Evolutionary conservation across 768 basidiomycete genomes (phyloP).

Genomic region (Postia placenta): DNA sequence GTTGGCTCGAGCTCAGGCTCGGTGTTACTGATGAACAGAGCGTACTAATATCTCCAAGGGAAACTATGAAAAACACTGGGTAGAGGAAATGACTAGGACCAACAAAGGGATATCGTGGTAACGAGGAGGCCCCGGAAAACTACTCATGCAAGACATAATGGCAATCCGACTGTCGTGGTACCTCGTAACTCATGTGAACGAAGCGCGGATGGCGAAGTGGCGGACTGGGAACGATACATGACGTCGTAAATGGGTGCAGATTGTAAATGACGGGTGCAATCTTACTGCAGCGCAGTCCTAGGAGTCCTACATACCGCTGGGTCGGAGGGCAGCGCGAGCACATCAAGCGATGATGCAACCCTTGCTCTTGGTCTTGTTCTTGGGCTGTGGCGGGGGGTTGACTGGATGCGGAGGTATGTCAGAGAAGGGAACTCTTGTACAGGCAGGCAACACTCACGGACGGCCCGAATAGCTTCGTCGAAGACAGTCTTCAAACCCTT

Average conservation of each 20-base stretch:
- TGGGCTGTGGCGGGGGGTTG: constrained; percentile 59
- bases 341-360: constrained; percentile 71
- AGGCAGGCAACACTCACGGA: constrained; percentile 54
- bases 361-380: constrained; percentile 46
- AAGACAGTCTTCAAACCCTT: constrained; percentile 99
- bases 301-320: background rate
- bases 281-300: constrained; percentile 14
- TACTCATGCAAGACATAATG: constrained; percentile 4
- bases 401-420: constrained; percentile 35
- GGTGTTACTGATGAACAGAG: no score
- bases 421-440: background rate
- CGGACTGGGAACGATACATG: constrained; percentile 30
- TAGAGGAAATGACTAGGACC: constrained; percentile 6
- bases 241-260: constrained; percentile 60
- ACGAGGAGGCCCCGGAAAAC: background rate
- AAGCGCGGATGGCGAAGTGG: constrained; percentile 7
- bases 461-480: constrained; percentile 97
- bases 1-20: no score
- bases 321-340: constrained; percentile 23
- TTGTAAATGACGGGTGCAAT: constrained; percentile 55
- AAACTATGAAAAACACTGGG: constrained; percentile 11
- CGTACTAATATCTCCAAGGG: constrained; percentile 18
- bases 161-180: constrained; percentile 10
- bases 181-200: constrained; percentile 6
- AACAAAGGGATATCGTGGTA: constrained; percentile 7